Evolutionary conservation across 805 yeast genomes (phyloP).

Genomic region (Torulaspora microellipsoides): DNA sequence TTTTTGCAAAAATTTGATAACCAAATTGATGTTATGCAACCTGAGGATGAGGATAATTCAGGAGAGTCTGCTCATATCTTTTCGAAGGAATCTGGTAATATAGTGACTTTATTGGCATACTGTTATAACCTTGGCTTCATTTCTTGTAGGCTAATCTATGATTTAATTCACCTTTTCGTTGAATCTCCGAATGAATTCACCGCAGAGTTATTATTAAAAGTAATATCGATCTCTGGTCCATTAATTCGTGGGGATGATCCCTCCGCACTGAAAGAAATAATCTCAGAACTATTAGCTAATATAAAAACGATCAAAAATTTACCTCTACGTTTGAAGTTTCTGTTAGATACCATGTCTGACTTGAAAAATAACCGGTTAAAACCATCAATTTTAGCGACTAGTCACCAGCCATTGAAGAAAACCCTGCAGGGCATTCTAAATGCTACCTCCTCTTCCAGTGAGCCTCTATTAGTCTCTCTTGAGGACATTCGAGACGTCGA

Average conservation of each 20-base stretch:
- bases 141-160: conserved; percentile 71
- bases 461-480: conserved; percentile 78
- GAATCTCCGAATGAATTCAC: conserved; percentile 59
- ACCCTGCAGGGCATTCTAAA: conserved; percentile 51
- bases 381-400: conserved; percentile 32
- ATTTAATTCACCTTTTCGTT: conserved; percentile 54
- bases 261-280: conserved; percentile 72
- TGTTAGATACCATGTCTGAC: conserved; percentile 79
- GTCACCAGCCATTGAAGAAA: conserved; percentile 38
- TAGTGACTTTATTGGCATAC: conserved; percentile 69
- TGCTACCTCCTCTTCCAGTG: conserved; percentile 37
- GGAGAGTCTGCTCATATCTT: conserved; percentile 11
- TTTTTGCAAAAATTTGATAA: conserved; percentile 44
- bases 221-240: conserved; percentile 73
- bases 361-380: conserved; percentile 81
- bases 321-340: conserved; percentile 68
- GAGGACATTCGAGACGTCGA: conserved; percentile 76
- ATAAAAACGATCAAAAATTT: conserved; percentile 43
- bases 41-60: neutral
- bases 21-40: conserved; percentile 6
- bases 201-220: conserved; percentile 70
- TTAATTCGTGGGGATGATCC: conserved; percentile 92
- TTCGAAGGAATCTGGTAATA: conserved; percentile 54
- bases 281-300: conserved; percentile 34
- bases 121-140: conserved; percentile 74